Evolutionary conservation across 2,329 filamentous ascomycete genomes (phyloP), one percentile per base, ranked within the genome.

Genomic region (Grosmannia penicillata): DNA sequence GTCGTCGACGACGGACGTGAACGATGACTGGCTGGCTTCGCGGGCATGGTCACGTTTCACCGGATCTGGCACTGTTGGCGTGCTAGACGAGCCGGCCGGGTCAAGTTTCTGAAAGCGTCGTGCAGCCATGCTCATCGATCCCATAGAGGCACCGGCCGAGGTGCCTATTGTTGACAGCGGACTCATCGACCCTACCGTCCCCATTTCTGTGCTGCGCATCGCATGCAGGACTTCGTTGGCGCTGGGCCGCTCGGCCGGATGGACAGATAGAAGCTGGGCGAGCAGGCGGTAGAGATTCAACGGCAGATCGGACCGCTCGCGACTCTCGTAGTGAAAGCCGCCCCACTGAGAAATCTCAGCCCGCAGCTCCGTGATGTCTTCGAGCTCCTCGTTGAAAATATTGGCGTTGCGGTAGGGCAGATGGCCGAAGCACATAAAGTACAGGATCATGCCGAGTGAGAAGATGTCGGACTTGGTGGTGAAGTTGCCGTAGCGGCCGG

Each of bases 391-490:
- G 43, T 94, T 75, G 18, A 93, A 68, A 4, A 79, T 70, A 53
- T 96, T 89, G 37, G 87, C 84, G 48, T 80, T 82, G 19, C 62
- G 67, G 53, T 96, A 98, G 0, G 91, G 91, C 10, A 98, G 68
- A 33, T 79, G 72, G 2, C 81, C 84, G 54, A 98, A 98, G 55
- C 91, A 98, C 68, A 98, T 81, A 53, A 98, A 98, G 56, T 96
- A 93, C 4, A 98, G 69, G 40, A 96, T 96, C 89, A 98, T 95
- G 35, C 91, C 91, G 0, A 98, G 65, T 1, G 87, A 95, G 57
- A 98, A 98, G n/a, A 98, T 82, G 52, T 98, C 91, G 0, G 87
- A 95, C 53, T 96, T 98, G 21, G 84, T 87, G 0, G 86, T 94
- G 51, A 98, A 98, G 53, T 96, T 94, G 8, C 82, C 86, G 49